phyloP scores from a whole-genome alignment of 495 filamentous ascomycete genomes.

The Chaetomidium leptoderma region DNA sequence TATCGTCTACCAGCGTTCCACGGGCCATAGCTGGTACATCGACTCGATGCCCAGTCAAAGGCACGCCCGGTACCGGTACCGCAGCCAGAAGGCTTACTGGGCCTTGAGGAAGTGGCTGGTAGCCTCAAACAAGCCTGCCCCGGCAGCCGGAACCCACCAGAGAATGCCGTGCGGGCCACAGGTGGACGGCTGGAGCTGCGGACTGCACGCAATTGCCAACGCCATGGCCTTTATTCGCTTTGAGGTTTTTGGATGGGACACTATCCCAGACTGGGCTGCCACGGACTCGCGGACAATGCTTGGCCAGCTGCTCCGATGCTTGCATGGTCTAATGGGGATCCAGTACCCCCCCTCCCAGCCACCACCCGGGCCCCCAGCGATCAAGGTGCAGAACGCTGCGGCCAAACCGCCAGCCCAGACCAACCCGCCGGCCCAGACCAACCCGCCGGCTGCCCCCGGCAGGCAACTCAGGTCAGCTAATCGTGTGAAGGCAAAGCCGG shows the following conservation, averaged over 20 bases:
- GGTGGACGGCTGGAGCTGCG: conserved; percentile 15
- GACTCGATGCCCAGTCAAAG: no score
- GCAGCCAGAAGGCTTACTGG: no score
- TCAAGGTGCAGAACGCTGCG: no score
- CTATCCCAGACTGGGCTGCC: neutral
- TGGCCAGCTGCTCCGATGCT: neutral
- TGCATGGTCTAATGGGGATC: conserved; percentile 8
- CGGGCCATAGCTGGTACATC: conserved; percentile 8
- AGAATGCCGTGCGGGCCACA: neutral
- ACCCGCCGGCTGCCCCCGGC: no score
- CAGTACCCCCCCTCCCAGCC: neutral
- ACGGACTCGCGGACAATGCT: neutral
- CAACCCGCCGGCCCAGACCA: neutral
- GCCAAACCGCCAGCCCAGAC: neutral
- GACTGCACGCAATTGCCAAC: conserved; percentile 19
- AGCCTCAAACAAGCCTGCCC: neutral
- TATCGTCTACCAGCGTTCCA: conserved; percentile 1
- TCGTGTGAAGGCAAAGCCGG: neutral
- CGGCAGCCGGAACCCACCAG: neutral
- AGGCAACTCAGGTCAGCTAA: no score
- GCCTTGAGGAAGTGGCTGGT: neutral
- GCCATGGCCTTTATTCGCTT: conserved; percentile 18
- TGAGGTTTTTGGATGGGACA: conserved; percentile 18
- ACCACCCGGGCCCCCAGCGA: no score
- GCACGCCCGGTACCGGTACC: no score